Percentiles rank a stretch among this genome's conserved stretches.
Conservation (phyloP, 1,139 yeast species). For the Kodamaea fungicola region DNA sequence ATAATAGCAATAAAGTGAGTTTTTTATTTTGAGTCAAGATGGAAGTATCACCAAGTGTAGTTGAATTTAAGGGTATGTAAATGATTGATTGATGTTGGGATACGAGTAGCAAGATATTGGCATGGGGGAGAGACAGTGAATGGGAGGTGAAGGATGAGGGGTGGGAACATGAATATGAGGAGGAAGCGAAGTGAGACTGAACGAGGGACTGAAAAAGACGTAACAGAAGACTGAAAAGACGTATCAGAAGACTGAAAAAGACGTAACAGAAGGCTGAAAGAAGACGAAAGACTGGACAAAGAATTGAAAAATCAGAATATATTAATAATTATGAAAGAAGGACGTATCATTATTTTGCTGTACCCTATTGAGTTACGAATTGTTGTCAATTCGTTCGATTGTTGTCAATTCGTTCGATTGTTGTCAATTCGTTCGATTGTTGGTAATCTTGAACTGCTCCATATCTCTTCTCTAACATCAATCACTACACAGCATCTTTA, state of each 20-base stretch:
- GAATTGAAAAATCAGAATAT: too few relatives aligned
- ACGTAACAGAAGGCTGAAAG: too few relatives aligned
- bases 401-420: too few relatives aligned
- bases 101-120: too few relatives aligned
- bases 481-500: constrained; percentile 3
- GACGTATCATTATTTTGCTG: too few relatives aligned
- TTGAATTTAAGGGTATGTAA: constrained; percentile 75
- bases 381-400: too few relatives aligned
- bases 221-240: not conserved
- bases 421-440: too few relatives aligned
- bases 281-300: too few relatives aligned
- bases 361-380: too few relatives aligned
- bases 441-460: too few relatives aligned
- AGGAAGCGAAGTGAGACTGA: not conserved
- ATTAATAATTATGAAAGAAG: too few relatives aligned
- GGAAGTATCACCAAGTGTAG: constrained; percentile 58
- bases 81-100: constrained; percentile 1
- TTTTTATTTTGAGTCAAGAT: constrained; percentile 24
- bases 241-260: not conserved
- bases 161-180: not conserved
- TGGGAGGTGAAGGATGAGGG: not conserved
- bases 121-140: not conserved
- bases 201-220: not conserved
- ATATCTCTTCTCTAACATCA: too few relatives aligned
- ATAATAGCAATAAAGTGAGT: not conserved